Conservation (phyloP, 2,329 filamentous ascomycete species). For the Aspergillus ruber region DNA sequence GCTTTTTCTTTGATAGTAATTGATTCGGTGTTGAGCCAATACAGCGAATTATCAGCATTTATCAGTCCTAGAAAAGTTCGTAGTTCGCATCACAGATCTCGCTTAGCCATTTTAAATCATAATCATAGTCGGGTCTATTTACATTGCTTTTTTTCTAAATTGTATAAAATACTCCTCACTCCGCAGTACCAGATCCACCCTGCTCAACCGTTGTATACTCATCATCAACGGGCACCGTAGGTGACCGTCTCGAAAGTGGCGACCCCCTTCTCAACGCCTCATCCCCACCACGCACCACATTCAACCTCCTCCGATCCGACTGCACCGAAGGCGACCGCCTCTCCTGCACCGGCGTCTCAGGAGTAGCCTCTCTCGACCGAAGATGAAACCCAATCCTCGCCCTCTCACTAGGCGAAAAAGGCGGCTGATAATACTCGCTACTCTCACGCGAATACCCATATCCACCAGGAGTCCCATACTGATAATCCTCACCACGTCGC, state of each 20-base stretch:
- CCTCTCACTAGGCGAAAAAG: conserved; percentile 21
- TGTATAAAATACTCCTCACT: not conserved
- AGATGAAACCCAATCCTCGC: conserved; percentile 21
- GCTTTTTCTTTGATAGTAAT: not conserved
- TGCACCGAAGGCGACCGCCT: conserved; percentile 18
- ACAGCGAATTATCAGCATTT: not conserved
- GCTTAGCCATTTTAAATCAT: not conserved
- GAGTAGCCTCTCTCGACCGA: conserved; percentile 28
- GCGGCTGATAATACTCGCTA: conserved; percentile 21
- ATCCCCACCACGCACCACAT: conserved; percentile 16
- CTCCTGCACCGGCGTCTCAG: conserved; percentile 19
- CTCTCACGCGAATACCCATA: conserved; percentile 15
- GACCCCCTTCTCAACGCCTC: conserved; percentile 19
- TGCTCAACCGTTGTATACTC: not conserved
- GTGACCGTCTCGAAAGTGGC: conserved; percentile 28
- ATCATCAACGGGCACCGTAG: conserved; percentile 18
- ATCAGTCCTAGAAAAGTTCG: not conserved
- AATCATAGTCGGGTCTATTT: conserved; percentile 4
- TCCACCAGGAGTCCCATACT: conserved; percentile 34
- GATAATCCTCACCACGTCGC: conserved; percentile 59
- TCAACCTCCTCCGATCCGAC: conserved; percentile 12
- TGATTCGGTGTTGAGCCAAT: not conserved
- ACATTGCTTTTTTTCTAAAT: conserved; percentile 7
- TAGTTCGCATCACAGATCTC: not conserved
- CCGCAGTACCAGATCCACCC: conserved; percentile 3